Percentiles rank a stretch among this genome's conserved stretches.
Evolutionary conservation across 2,329 filamentous ascomycete species (phyloP).

Genomic region (Arthrobotrys musiformis): DNA sequence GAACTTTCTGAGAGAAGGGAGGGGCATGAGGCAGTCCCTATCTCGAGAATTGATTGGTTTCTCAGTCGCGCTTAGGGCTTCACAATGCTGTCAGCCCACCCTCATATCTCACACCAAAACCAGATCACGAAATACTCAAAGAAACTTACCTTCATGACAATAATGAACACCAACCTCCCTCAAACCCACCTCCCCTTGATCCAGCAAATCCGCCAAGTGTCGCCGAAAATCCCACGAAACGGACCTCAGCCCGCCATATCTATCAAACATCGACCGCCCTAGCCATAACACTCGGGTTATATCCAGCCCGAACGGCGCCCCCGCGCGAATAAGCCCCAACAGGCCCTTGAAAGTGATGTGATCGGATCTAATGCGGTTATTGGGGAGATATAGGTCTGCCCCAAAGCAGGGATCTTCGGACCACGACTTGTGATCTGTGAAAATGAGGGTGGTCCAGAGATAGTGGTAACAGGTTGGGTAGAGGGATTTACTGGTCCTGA

Average conservation of each 20-base stretch:
- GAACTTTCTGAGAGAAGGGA: not conserved
- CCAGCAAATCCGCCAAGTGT: not conserved
- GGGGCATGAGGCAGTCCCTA: not conserved
- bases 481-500: not conserved
- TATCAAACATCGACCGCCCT: not conserved
- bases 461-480: not conserved
- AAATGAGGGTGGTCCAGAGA: not conserved
- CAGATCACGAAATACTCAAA: too few species aligned
- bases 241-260: not conserved
- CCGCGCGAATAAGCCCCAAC: not conserved
- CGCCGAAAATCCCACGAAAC: not conserved
- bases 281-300: not conserved
- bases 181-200: not conserved
- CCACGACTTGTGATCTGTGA: too few species aligned
- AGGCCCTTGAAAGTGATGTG: not conserved
- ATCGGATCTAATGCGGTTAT: not conserved
- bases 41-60: not conserved
- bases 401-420: too few species aligned
- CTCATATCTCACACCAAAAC: too few species aligned
- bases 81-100: not conserved
- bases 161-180: not conserved
- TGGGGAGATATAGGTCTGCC: too few species aligned
- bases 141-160: not conserved
- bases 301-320: not conserved
- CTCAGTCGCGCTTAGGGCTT: not conserved